Evolutionary conservation across 106 monocot genomes (phyloP).

Genomic region (Apostasia ramifera): DNA sequence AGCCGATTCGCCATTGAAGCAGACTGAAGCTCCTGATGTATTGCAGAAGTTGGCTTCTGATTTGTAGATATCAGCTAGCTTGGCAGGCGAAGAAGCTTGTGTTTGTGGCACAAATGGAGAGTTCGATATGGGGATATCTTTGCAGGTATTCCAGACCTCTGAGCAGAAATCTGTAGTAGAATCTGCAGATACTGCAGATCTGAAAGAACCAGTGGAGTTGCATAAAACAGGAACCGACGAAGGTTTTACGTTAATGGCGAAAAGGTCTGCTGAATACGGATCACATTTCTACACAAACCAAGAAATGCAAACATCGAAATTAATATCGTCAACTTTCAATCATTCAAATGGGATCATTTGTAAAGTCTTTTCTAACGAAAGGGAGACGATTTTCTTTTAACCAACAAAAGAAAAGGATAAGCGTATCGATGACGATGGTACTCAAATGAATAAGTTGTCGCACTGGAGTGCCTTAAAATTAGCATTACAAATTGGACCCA

Average conservation of each 20-base stretch:
- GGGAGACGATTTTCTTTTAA: neutral
- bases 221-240: slow-evolving; percentile 54
- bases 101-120: slow-evolving; percentile 58
- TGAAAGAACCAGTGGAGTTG: slow-evolving; percentile 28
- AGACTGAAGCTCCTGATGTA: slow-evolving; percentile 48
- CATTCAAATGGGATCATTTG: neutral
- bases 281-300: slow-evolving; percentile 59
- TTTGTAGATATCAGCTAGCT: slow-evolving; percentile 57
- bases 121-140: slow-evolving; percentile 30
- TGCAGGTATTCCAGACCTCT: slow-evolving; percentile 69
- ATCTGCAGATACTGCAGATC: slow-evolving; percentile 24
- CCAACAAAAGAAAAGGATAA: no score
- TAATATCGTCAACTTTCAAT: neutral
- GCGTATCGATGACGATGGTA: no score
- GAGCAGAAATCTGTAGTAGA: slow-evolving; percentile 41
- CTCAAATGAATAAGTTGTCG: no score
- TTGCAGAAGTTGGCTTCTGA: slow-evolving; percentile 64
- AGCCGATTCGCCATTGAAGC: slow-evolving; percentile 60
- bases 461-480: no score
- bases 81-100: slow-evolving; percentile 38
- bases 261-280: slow-evolving; percentile 66
- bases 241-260: slow-evolving; percentile 20
- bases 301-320: neutral
- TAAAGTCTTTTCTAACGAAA: neutral
- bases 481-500: no score